Evolutionary conservation across 2,329 filamentous ascomycete species (phyloP).

Genomic region (Diaporthe destruens): DNA sequence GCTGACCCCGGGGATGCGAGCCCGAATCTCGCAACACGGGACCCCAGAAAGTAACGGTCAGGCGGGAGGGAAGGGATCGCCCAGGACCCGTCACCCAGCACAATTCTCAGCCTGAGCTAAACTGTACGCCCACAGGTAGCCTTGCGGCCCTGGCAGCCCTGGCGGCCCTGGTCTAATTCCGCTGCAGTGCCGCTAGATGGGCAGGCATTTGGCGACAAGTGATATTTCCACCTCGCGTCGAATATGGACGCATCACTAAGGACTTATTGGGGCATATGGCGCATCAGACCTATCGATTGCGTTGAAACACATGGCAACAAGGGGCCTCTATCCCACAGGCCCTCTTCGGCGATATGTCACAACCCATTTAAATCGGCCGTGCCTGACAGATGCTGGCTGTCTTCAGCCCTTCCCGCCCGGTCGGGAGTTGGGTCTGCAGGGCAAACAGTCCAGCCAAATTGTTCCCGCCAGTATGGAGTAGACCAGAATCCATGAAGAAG

Average conservation of each 20-base stretch:
- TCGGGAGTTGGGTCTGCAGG: constrained; percentile 23
- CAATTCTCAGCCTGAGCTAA: constrained; percentile 42
- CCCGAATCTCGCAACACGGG: constrained; percentile 31
- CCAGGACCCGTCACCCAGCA: constrained; percentile 38
- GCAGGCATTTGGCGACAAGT: constrained; percentile 16
- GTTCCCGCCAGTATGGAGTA: not conserved
- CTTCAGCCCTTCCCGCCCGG: constrained; percentile 11
- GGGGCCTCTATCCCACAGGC: constrained; percentile 22
- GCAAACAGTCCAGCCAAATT: not conserved
- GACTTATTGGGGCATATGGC: constrained; percentile 9
- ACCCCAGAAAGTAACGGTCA: constrained; percentile 19
- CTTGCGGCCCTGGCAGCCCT: constrained; percentile 21
- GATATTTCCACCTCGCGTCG: constrained; percentile 30
- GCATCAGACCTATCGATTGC: constrained; percentile 26
- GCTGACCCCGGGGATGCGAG: constrained; percentile 18
- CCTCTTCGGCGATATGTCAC: constrained; percentile 10
- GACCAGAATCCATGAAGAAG: not conserved
- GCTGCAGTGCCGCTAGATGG: not conserved
- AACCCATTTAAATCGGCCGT: not conserved
- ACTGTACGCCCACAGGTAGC: constrained; percentile 14
- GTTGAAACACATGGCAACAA: constrained; percentile 40
- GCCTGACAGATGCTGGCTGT: not conserved
- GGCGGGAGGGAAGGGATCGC: constrained; percentile 23
- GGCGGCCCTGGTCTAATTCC: constrained; percentile 15
- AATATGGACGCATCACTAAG: not conserved